Evolutionary conservation across 305 asterid genomes (phyloP).

Genomic region (Fraxinus xanthoxyloides): DNA sequence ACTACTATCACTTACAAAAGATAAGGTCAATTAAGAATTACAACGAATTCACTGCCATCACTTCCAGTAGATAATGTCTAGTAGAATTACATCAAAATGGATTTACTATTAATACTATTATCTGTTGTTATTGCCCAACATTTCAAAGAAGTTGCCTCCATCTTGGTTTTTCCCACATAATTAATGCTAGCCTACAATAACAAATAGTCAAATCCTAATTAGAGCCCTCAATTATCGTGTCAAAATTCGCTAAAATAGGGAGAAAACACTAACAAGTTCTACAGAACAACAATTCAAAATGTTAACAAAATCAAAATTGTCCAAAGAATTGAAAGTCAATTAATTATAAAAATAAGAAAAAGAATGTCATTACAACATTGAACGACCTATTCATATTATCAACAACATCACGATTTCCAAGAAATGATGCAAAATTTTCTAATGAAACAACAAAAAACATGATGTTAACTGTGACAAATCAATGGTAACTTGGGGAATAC

Average conservation of each 20-base stretch:
- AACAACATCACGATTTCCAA: neutral
- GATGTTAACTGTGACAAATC: neutral
- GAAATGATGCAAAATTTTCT: neutral
- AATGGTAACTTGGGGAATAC: neutral
- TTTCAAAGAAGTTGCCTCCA: conserved; percentile 80
- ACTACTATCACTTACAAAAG: no score
- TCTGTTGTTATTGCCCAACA: conserved; percentile 34
- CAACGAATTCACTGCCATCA: no score
- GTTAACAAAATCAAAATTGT: neutral
- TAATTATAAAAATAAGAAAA: neutral
- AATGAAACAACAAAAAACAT: neutral
- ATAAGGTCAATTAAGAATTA: no score
- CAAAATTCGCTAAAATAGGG: neutral
- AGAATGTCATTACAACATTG: neutral
- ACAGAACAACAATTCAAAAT: no score
- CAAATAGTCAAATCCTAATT: no score
- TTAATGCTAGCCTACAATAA: neutral
- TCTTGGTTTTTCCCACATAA: conserved; percentile 62
- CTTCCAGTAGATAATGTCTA: no score
- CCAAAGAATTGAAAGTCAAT: neutral
- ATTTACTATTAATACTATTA: no score
- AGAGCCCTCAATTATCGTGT: neutral
- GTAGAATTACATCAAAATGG: no score
- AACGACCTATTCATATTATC: neutral
- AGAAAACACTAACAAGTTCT: neutral